A percentile compares a stretch with the other conserved stretches of the same genome.
Conservation (phyloP, 2,329 filamentous ascomycete genomes). For the Ustulina deusta region DNA sequence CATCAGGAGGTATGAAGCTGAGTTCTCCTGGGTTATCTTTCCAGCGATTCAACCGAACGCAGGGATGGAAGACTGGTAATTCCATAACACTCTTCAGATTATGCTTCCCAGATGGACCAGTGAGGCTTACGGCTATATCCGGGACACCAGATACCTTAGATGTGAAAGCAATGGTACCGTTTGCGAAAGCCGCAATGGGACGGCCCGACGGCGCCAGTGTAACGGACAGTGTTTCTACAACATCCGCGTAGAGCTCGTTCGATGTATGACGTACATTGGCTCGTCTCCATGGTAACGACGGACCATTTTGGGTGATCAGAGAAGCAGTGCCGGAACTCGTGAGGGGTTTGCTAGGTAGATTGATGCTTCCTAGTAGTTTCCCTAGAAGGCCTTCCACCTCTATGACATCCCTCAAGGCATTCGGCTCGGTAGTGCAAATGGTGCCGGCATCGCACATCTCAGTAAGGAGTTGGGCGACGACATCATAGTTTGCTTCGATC, state of each 20-base stretch:
- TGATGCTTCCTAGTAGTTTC: conserved; percentile 88
- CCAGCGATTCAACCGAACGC: conserved; percentile 91
- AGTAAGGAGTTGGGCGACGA: conserved; percentile 89
- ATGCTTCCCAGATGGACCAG: conserved; percentile 83
- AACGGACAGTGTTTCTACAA: conserved; percentile 89
- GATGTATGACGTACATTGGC: conserved; percentile 95
- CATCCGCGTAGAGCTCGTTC: conserved; percentile 96
- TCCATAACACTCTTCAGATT: conserved; percentile 81
- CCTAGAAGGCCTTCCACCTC: conserved; percentile 92
- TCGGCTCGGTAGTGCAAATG: conserved; percentile 91
- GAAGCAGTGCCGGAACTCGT: conserved; percentile 56
- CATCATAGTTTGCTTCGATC: conserved; percentile 91
- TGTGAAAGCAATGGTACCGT: conserved; percentile 94
- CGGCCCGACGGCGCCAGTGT: conserved; percentile 91
- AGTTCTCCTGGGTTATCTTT: conserved; percentile 87
- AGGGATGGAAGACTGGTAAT: conserved; percentile 94
- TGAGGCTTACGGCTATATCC: conserved; percentile 85
- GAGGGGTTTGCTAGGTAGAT: conserved; percentile 72
- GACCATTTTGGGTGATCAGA: conserved; percentile 60
- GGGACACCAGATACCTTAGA: conserved; percentile 95
- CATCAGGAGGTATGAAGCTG: conserved; percentile 96
- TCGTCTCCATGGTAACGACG: conserved; percentile 84
- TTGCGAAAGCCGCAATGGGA: conserved; percentile 85
- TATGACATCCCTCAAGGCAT: conserved; percentile 89
- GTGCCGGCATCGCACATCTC: conserved; percentile 97